phyloP scores from a whole-genome alignment of 1,139 yeast species.

The Candida sp. region DNA sequence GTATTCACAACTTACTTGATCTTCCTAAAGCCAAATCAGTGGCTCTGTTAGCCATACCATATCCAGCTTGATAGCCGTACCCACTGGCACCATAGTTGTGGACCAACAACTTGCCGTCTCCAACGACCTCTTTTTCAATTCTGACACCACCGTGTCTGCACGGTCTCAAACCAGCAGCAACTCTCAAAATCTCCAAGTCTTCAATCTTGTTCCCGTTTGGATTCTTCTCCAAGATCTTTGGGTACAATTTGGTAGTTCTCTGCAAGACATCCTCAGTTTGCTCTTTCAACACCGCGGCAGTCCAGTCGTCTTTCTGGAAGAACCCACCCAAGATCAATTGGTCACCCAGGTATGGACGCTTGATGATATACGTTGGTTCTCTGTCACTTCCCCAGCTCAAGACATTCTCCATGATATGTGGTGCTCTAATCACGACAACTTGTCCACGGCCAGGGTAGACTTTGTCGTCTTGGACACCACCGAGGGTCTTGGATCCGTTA shows the following conservation, averaged over 20 bases:
- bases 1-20: constrained; percentile 7
- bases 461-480: constrained; percentile 57
- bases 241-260: constrained; percentile 58
- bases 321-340: constrained; percentile 74
- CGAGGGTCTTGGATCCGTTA: constrained; percentile 58
- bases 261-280: constrained; percentile 63
- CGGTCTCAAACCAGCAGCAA: constrained; percentile 73
- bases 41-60: constrained; percentile 44
- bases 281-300: constrained; percentile 54
- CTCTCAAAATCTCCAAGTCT: constrained; percentile 51
- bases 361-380: constrained; percentile 68
- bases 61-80: constrained; percentile 50
- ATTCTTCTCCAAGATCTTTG: constrained; percentile 50
- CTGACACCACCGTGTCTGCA: constrained; percentile 71
- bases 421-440: constrained; percentile 64
- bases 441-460: constrained; percentile 74
- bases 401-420: constrained; percentile 52
- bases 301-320: constrained; percentile 61
- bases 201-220: constrained; percentile 19
- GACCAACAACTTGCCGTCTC: constrained; percentile 35
- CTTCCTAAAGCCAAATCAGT: constrained; percentile 21
- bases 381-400: constrained; percentile 54
- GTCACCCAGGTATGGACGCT: constrained; percentile 65
- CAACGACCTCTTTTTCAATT: constrained; percentile 52
- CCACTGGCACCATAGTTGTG: constrained; percentile 57